Base-by-base conservation (phyloP, 768 basidiomycete species). In the Lentinula guzmanii region DNA sequence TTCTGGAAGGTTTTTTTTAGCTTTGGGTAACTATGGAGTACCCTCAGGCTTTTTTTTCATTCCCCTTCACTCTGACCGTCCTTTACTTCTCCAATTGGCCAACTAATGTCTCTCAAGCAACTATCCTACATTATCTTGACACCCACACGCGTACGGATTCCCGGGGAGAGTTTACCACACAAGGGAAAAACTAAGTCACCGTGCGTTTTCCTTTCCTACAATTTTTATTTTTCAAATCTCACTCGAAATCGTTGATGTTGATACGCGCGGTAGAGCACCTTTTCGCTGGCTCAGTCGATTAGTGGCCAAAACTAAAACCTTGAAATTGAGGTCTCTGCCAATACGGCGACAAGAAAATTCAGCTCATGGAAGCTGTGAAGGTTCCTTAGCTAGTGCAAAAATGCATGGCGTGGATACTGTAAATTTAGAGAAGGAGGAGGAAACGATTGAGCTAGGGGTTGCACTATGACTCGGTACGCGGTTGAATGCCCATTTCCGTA, bases 51-150 rank as follows among this genome's bases (percentile, higher is more conserved):
- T 24, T 24, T 24, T 24, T 24, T 24, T 24, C 2, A 24, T 24
- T 24, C 24, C 24, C 24, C 24, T 24, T 24, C 24, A 24, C 24
- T 24, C 2, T 24, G 24, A 24, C 24, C 24, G 24, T 24, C 24
- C 24, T 24, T 24, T 24, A 24, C 24, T 24, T 24, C 24, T 24
- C 2, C 24, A 24, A 24, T 24, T 24, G 24, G 24, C 24, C 24
- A 24, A 24, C 2, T 2, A 24, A 24, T 24, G 24, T 24, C 24
- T 24, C 75, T 83, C 75, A 79, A 77, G 62, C 63, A 77, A 61
- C 62, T 83, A 16, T 82, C 83, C 43, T 76, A 84, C 68, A 74
- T 85, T 64, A 72, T 84, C 70, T 75, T 82, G 67, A 80, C 82
- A 24, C 83, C 83, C 46, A 75, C 74, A 63, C 76, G 75, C 60